Evolutionary conservation across 148 eudicot species (phyloP), one percentile per base, ranked within the genome.

Genomic region (Rheum nobile): DNA sequence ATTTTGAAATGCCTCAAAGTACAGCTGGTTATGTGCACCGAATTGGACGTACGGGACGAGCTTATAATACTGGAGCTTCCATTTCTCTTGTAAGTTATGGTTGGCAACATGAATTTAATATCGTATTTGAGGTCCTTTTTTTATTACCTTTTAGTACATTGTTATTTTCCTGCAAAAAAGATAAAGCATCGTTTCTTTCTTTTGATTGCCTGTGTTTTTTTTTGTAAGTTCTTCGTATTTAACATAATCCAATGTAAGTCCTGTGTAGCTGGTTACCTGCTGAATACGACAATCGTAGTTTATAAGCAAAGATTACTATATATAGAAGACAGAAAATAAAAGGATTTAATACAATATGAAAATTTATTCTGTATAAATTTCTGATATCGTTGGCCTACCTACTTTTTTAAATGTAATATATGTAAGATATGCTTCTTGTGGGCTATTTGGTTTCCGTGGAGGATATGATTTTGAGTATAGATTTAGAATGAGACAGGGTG

Each of bases 41-140:
- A 29, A 90, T 92, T 81, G 99, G 99, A 65, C 97, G 99, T 47
- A 92, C 99, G n/a, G 99, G 99, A 83, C 85, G 99, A 83, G 97
- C 97, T 44, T 85, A 83, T 80, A 87, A 80, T 73, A 86, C 93
- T 48, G 99, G 99, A 72, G 96, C 91, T 78, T 95, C 99, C 72
- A 89, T 92, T 75, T 96, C 99, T 77, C 84, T 96, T 72, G 99
- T 92, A 83, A 80, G 97, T 70, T 70, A 75, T 47, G 29, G 41
- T 71, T 65, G 39, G 32, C 21, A 17, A 65, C 10, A 44, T 26
- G 6, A 21, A 1, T 72, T 47, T 74, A 34, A 16, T 22, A 32
- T 12, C 4, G n/a, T 54, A 13, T 59, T 59, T 28, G 14, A 28
- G 17, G 16, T 28, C 7, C 41, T 34, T 34, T 16, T 65, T 31